Evolutionary conservation across 1,284 basidiomycete genomes (phyloP).

Genomic region (Marasmius tenuissimus): DNA sequence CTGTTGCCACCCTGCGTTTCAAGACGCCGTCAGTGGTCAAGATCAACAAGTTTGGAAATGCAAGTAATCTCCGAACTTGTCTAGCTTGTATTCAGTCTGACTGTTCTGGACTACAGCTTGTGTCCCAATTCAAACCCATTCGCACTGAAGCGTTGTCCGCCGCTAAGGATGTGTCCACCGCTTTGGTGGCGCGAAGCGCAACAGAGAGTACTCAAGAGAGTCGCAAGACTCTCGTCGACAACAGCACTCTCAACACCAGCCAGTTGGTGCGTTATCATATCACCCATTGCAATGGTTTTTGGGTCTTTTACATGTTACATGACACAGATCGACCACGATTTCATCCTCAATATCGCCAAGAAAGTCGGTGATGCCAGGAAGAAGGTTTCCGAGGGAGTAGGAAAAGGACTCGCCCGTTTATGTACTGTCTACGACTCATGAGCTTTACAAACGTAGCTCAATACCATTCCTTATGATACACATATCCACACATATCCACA

Average conservation of each 20-base stretch:
- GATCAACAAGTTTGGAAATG: slow-evolving; percentile 67
- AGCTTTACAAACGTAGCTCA: not conserved
- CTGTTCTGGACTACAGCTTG: slow-evolving; percentile 43
- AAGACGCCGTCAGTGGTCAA: slow-evolving; percentile 68
- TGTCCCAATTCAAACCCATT: slow-evolving; percentile 61
- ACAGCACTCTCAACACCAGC: slow-evolving; percentile 42
- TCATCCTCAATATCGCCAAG: slow-evolving; percentile 59
- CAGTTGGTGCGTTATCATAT: slow-evolving; percentile 38
- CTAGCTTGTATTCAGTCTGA: slow-evolving; percentile 2
- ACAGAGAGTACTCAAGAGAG: slow-evolving; percentile 48
- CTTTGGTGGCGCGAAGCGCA: slow-evolving; percentile 51
- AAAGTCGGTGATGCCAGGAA: slow-evolving; percentile 66
- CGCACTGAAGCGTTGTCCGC: slow-evolving; percentile 49
- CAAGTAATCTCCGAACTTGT: slow-evolving; percentile 30
- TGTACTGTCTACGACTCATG: slow-evolving; percentile 39
- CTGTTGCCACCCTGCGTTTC: slow-evolving; percentile 67
- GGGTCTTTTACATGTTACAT: too few species aligned
- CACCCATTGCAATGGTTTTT: not conserved
- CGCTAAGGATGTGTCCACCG: slow-evolving; percentile 56
- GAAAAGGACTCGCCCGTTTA: slow-evolving; percentile 62
- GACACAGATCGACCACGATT: slow-evolving; percentile 67
- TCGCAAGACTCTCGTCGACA: slow-evolving; percentile 51
- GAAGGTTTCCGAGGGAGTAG: slow-evolving; percentile 68
- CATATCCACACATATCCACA: not conserved
- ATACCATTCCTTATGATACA: not conserved